phyloP scores from a whole-genome alignment of 2,329 filamentous ascomycete species.

The Penicillium sp. region DNA sequence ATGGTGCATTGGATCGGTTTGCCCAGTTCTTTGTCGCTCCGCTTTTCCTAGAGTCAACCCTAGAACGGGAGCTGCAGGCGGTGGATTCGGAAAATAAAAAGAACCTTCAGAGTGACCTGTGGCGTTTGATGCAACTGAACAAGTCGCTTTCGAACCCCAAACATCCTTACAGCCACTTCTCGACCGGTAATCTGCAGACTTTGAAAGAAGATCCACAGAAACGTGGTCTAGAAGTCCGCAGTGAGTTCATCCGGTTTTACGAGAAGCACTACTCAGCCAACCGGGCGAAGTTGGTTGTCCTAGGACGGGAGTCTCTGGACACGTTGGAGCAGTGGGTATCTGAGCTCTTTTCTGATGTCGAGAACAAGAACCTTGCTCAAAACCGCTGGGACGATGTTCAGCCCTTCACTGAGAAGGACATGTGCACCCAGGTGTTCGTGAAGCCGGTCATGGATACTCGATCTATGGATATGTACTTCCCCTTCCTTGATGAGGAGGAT shows the following conservation, averaged over 20 bases:
- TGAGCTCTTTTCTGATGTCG: conserved; percentile 76
- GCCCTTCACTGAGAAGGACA: conserved; percentile 59
- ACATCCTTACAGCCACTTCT: conserved; percentile 89
- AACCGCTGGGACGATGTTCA: conserved; percentile 65
- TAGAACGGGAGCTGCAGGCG: conserved; percentile 82
- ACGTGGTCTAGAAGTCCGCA: conserved; percentile 76
- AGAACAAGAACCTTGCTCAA: conserved; percentile 74
- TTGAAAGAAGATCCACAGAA: conserved; percentile 78
- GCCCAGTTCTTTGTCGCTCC: conserved; percentile 91
- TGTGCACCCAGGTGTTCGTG: conserved; percentile 73
- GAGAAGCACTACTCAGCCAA: conserved; percentile 88
- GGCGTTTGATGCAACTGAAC: conserved; percentile 82
- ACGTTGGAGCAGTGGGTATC: conserved; percentile 79
- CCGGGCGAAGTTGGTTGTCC: conserved; percentile 83
- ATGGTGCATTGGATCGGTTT: conserved; percentile 84
- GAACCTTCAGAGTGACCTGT: conserved; percentile 86
- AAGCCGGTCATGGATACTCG: conserved; percentile 89
- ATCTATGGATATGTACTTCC: conserved; percentile 76
- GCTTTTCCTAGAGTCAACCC: conserved; percentile 76
- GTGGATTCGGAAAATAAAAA: conserved; percentile 98
- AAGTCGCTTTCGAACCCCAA: conserved; percentile 84
- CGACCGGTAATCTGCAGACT: conserved; percentile 82
- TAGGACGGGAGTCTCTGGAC: conserved; percentile 79
- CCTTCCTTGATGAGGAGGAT: conserved; percentile 78
- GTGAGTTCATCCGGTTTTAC: conserved; percentile 92